A percentile compares a stretch with the other conserved stretches of the same genome.
Conservation (phyloP, 805 yeast genomes). For the Vanderwaltozyma verrucispora region DNA sequence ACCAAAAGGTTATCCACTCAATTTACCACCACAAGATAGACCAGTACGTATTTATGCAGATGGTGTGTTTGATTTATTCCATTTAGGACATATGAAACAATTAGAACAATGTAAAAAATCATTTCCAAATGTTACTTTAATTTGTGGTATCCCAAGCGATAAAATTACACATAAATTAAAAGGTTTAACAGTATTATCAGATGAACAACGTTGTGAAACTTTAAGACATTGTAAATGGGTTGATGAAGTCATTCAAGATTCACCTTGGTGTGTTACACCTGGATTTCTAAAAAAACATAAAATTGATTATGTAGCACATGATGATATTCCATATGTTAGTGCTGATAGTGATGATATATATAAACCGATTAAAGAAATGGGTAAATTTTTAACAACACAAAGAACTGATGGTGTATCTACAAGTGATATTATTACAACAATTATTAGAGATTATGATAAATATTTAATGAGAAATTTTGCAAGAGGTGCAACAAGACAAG, state of each 20-base stretch:
- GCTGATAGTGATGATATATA: slow-evolving; percentile 88
- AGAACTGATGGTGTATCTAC: slow-evolving; percentile 96
- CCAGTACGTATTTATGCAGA: slow-evolving; percentile 95
- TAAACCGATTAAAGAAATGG: slow-evolving; percentile 80
- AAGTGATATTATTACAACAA: slow-evolving; percentile 89
- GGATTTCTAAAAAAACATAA: slow-evolving; percentile 68
- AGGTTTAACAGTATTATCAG: slow-evolving; percentile 86
- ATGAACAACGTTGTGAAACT: slow-evolving; percentile 84
- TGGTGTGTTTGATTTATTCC: slow-evolving; percentile 95
- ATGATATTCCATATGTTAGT: slow-evolving; percentile 88
- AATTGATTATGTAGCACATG: slow-evolving; percentile 96
- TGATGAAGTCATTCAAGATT: slow-evolving; percentile 87
- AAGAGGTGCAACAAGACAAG: slow-evolving; percentile 94
- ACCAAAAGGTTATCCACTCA: slow-evolving; percentile 69
- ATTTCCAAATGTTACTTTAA: slow-evolving; percentile 70
- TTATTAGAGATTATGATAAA: slow-evolving; percentile 92
- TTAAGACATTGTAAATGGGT: slow-evolving; percentile 93
- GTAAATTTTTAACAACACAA: slow-evolving; percentile 89
- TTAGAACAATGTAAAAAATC: slow-evolving; percentile 94
- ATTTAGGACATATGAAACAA: slow-evolving; percentile 96
- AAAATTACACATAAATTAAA: slow-evolving; percentile 82
- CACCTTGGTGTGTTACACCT: slow-evolving; percentile 91
- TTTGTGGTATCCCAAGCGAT: slow-evolving; percentile 89
- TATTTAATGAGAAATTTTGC: slow-evolving; percentile 95
- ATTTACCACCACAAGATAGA: slow-evolving; percentile 74